These are phyloP conservation scores for Adansonia grandidieri DNA, from an alignment of 441 rosid genomes.

Conservation along the genomic window DNA sequence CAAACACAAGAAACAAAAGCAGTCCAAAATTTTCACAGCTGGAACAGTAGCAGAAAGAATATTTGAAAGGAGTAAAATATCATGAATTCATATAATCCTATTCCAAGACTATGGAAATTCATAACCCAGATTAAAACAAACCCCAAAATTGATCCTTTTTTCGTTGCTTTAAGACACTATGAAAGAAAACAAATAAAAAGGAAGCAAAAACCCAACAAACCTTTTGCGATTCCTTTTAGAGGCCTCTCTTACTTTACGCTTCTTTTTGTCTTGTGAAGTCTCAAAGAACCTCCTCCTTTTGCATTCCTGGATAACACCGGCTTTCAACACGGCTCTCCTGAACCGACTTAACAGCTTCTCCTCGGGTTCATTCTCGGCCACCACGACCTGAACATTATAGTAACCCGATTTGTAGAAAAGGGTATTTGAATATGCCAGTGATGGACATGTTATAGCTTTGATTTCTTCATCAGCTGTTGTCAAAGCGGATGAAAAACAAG, in stretches of 20 bases:
- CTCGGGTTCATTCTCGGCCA: constrained; percentile 53
- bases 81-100: background rate
- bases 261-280: constrained; percentile 46
- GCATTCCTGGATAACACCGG: constrained; percentile 49
- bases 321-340: constrained; percentile 46
- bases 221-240: constrained; percentile 46
- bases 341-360: constrained; percentile 43
- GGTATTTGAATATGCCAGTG: constrained; percentile 43
- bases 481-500: constrained; percentile 15
- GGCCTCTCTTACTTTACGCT: constrained; percentile 48
- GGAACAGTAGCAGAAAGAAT: background rate
- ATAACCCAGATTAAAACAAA: background rate
- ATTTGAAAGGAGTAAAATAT: background rate
- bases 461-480: constrained; percentile 12
- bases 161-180: background rate
- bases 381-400: constrained; percentile 50
- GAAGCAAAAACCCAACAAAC: constrained; percentile 26
- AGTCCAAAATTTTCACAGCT: background rate
- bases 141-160: background rate
- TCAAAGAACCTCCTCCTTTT: constrained; percentile 51
- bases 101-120: background rate
- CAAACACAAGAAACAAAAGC: background rate
- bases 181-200: too few species aligned
- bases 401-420: constrained; percentile 38
- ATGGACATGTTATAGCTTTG: constrained; percentile 35